Conservation (phyloP, 2,329 filamentous ascomycete species). For the Ustulina deusta region DNA sequence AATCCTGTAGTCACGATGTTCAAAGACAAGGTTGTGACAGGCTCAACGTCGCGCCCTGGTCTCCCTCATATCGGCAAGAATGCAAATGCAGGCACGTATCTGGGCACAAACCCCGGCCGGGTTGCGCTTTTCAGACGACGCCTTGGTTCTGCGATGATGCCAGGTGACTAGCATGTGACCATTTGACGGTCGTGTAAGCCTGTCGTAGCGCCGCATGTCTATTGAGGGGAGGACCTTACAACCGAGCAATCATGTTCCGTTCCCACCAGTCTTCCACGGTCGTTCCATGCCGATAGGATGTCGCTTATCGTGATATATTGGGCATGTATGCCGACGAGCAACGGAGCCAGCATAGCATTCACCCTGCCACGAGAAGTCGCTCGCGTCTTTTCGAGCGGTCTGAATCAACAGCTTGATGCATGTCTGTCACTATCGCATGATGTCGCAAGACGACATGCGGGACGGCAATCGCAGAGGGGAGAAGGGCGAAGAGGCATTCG, state of each 20-base stretch:
- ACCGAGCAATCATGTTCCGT: constrained; percentile 33
- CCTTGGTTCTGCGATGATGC: constrained; percentile 29
- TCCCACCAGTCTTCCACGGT: constrained; percentile 25
- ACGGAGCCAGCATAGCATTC: neutral
- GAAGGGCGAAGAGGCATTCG: constrained; percentile 5
- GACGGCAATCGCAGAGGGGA: constrained; percentile 6
- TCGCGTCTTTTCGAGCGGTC: constrained; percentile 19
- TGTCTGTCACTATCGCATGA: constrained; percentile 25
- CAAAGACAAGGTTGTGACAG: constrained; percentile 7
- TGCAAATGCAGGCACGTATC: constrained; percentile 19
- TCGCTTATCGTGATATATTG: constrained; percentile 39
- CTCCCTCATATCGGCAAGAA: constrained; percentile 4
- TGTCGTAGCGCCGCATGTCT: constrained; percentile 37
- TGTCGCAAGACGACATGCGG: constrained; percentile 12
- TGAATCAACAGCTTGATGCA: constrained; percentile 17
- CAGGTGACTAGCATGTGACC: constrained; percentile 37
- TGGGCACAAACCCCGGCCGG: constrained; percentile 11
- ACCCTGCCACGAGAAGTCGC: constrained; percentile 22
- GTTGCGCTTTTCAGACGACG: constrained; percentile 30
- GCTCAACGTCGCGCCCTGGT: neutral
- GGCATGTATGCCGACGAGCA: constrained; percentile 35
- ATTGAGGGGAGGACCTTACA: constrained; percentile 34
- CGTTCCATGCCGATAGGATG: constrained; percentile 36
- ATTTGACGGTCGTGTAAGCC: constrained; percentile 35
- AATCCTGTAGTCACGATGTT: constrained; percentile 15